Evolutionary conservation across 2,329 filamentous ascomycete genomes (phyloP), one percentile per base, ranked within the genome.

Genomic region (Diplodia sapinea): DNA sequence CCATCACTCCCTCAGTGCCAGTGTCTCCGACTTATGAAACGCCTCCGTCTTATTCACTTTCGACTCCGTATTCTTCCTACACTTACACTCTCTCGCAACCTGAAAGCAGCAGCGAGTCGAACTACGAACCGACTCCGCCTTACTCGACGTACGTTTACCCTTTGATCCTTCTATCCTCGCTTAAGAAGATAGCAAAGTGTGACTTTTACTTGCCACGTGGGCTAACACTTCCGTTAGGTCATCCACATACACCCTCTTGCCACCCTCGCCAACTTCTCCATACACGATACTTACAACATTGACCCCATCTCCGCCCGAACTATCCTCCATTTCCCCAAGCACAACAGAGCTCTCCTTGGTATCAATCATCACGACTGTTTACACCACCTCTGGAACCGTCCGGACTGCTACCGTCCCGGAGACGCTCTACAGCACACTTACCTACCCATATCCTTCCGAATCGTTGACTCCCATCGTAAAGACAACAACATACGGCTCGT

Each of bases 191-290:
- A 11, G 9, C 11, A 11, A 4, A 38, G 11, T 38, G 11, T 38
- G 9, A 38, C 36, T 2, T 38, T 38, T 2, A 12, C 36, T 38
- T 38, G 9, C 5, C 31, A 13, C 36, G 36, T 38, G 9, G 9
- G 36, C 36, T 38, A 38, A 38, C 36, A 38, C 1, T 12, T 38
- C 3, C 36, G 36, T 38, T 11, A 38, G 36, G 11, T 38, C 36
- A 38, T 12, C 36, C 43, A 20, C 51, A 1, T 55, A 55, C 29
- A 55, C 51, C 51, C 8, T 31, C 26, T n/a, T 31, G 20, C 51
- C 51, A 1, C 51, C 51, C 17, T 31, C 51, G 29, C 51, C 51
- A 31, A 63, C 59, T 33, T 63, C 59, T 38, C 59, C 59, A 3
- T 63, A 63, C 11, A 63, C 59, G n/a, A 51, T 36, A 5, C 9